These are phyloP conservation scores for Liquidambar formosana DNA, from an alignment of 164 flowering plant genomes.

Conservation along the genomic window DNA sequence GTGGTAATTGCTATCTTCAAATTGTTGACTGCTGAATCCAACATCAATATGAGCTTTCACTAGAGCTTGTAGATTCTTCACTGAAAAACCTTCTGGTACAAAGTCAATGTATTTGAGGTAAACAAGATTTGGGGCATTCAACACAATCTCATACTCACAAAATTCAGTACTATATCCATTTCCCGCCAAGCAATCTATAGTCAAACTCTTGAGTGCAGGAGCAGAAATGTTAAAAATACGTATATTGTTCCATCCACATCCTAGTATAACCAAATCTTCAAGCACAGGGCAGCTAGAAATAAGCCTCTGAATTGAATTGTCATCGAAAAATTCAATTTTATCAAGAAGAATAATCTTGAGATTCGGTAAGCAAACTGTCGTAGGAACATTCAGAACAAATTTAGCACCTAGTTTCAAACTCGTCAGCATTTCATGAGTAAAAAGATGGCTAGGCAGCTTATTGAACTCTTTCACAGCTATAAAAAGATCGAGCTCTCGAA, in stretches of 20 bases:
- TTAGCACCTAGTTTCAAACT: conserved; percentile 14
- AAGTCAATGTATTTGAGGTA: background rate
- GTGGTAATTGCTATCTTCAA: background rate
- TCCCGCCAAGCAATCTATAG: conserved; percentile 7
- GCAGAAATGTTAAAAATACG: conserved; percentile 11
- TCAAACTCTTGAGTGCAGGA: conserved; percentile 18
- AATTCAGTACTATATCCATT: background rate
- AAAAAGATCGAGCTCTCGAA: conserved; percentile 16
- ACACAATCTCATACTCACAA: background rate
- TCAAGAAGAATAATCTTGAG: conserved; percentile 20
- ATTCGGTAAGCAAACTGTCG: conserved; percentile 14
- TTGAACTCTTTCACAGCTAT: background rate
- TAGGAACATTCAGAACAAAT: conserved; percentile 13
- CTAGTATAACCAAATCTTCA: conserved; percentile 18
- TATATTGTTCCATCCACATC: conserved; percentile 14
- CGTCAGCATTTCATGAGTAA: conserved; percentile 7
- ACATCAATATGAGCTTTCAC: background rate
- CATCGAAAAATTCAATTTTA: conserved; percentile 11
- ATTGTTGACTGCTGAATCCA: background rate
- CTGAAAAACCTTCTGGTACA: background rate
- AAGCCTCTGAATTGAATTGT: conserved; percentile 11
- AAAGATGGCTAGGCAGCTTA: conserved; percentile 17
- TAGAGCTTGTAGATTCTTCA: background rate
- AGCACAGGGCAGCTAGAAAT: conserved; percentile 24
- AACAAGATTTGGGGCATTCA: conserved; percentile 11